Evolutionary conservation across 2,329 filamentous ascomycete species (phyloP).

Genomic region (Xylariaceae sp.): DNA sequence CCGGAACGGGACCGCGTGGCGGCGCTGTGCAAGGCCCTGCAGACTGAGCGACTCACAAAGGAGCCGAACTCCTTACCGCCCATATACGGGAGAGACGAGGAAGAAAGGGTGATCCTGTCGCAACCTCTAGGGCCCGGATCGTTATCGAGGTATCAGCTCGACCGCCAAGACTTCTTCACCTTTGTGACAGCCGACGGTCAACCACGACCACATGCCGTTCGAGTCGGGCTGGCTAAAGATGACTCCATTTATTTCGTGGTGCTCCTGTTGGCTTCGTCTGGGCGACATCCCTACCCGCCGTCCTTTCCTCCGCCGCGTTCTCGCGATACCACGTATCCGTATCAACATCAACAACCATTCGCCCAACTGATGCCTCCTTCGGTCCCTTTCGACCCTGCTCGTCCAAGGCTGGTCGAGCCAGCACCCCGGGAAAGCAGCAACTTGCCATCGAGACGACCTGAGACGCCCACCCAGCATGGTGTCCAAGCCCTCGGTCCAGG

Average conservation of each 20-base stretch:
- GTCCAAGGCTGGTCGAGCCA: slow-evolving; percentile 35
- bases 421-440: slow-evolving; percentile 32
- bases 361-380: slow-evolving; percentile 42
- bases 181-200: slow-evolving; percentile 50
- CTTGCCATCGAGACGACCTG: too few species aligned
- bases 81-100: slow-evolving; percentile 51
- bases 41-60: slow-evolving; percentile 51
- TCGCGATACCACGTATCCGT: slow-evolving; percentile 39
- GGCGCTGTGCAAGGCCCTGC: slow-evolving; percentile 46
- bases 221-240: slow-evolving; percentile 53
- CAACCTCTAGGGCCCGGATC: slow-evolving; percentile 51
- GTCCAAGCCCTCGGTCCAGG: slow-evolving; percentile 31
- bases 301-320: slow-evolving; percentile 41
- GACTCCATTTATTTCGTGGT: slow-evolving; percentile 60
- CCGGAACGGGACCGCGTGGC: slow-evolving; percentile 49
- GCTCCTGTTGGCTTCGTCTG: slow-evolving; percentile 37
- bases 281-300: slow-evolving; percentile 37
- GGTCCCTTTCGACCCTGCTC: slow-evolving; percentile 42
- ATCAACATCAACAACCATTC: slow-evolving; percentile 37
- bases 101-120: slow-evolving; percentile 49
- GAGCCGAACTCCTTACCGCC: slow-evolving; percentile 60
- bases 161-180: slow-evolving; percentile 49
- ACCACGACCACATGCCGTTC: slow-evolving; percentile 43
- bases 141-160: slow-evolving; percentile 45
- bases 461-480: slow-evolving; percentile 31